Percentiles rank a stretch among this genome's conserved stretches.
Conservation (phyloP, 352 stramenopile genomes). For the Globisporangium takayamanum region DNA sequence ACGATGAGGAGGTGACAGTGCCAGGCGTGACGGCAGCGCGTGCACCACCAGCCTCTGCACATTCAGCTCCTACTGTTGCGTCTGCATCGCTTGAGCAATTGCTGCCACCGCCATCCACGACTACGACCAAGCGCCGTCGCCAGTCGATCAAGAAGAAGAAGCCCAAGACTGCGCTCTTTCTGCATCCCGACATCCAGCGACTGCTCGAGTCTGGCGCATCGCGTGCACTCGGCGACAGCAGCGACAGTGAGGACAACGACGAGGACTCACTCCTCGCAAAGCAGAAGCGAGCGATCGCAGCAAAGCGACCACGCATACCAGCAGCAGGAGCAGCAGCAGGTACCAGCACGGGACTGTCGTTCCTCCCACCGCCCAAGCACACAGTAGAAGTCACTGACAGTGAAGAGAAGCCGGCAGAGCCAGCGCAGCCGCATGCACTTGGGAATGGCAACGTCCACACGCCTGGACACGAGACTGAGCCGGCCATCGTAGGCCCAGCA, state of each 20-base stretch:
- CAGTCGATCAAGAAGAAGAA: constrained; percentile 27
- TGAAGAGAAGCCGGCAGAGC: background rate
- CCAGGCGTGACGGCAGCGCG: background rate
- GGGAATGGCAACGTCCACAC: background rate
- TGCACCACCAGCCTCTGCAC: background rate
- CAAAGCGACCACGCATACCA: constrained; percentile 20
- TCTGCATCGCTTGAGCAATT: background rate
- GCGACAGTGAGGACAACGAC: constrained; percentile 28
- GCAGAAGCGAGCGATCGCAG: constrained; percentile 36
- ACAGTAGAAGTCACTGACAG: constrained; percentile 22
- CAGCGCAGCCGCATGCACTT: background rate
- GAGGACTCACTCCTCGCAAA: constrained; percentile 38
- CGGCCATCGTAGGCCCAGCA: background rate
- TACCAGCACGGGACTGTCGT: constrained; percentile 25
- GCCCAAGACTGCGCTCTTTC: constrained; percentile 39
- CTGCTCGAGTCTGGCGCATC: constrained; percentile 36
- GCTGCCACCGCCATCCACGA: background rate
- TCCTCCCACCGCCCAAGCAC: constrained; percentile 60
- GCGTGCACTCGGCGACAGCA: constrained; percentile 15
- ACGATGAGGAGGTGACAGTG: constrained; percentile 17
- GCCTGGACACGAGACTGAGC: no score
- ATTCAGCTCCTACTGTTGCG: background rate
- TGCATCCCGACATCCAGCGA: constrained; percentile 51
- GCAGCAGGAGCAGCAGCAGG: constrained; percentile 1
- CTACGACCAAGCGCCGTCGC: constrained; percentile 23